Base-by-base conservation (phyloP, 2,329 filamentous ascomycete genomes). In the Colletotrichum simmondsii region DNA sequence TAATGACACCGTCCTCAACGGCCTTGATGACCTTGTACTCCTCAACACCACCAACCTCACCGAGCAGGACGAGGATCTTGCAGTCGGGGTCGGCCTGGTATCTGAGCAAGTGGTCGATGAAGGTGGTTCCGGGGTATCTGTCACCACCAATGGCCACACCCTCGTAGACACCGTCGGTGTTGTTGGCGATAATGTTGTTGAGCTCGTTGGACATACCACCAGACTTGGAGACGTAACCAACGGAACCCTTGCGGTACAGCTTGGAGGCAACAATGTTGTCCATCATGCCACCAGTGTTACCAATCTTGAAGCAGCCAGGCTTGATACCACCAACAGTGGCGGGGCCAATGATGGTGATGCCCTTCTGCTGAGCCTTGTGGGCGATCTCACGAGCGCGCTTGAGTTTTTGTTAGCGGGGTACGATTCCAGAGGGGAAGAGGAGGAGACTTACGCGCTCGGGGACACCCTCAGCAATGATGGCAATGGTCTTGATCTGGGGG, bases 221-320 rank as follows among this genome's bases (percentile, higher is more conserved):
- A 72, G 97, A 99, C 91, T 99, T 99, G 90, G 96, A 98, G 86
- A 99, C 97, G 86, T 99, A 99, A 80, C 95, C 97, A 78, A 99
- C 95, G 79, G 97, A 98, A 80, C 97, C 97, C 88, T 97, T 97
- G 87, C 97, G 96, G 92, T 99, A 99, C 75, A 99, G 94, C 92
- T 99, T 99, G 84, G 97, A 98, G 79, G 97, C 95, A 76, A 99
- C 97, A 81, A 99, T 99, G 92, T 99, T 99, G 91, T 99, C 97
- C 97, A 99, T 99, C 97, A 99, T 99, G 86, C 97, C 97, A 91
- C 97, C 97, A 80, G 97, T 99, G 91, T 99, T 99, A 85, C 97
- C 97, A 77, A 99, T 99, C 92, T 98, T 99, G 94, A 96, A 99
- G 84, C 94, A 94, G 85, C 97, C 97, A 75, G 97, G 97, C 92